Evolutionary conservation across 148 eudicot species (phyloP).

Genomic region (Polygonum maritimum): DNA sequence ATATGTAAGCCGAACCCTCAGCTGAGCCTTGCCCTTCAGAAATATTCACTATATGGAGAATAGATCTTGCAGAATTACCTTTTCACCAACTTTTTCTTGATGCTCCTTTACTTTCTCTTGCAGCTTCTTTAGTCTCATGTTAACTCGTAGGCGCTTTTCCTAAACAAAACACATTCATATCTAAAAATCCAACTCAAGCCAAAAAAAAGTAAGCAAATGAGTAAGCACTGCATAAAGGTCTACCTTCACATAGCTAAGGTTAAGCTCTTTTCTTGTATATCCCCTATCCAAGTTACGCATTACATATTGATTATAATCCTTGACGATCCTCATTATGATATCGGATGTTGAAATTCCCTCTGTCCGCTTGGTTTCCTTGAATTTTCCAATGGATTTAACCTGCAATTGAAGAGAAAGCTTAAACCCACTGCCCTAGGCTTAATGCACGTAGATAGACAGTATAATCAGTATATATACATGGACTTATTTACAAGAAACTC

Average conservation of each 20-base stretch:
- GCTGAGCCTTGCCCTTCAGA: background rate
- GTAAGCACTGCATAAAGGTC: background rate
- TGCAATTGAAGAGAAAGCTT: conserved; percentile 12
- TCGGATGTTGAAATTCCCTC: conserved; percentile 74
- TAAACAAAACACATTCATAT: conserved; percentile 6
- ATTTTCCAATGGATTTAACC: conserved; percentile 65
- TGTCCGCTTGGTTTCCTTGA: conserved; percentile 62
- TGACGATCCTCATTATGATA: conserved; percentile 63
- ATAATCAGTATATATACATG: background rate
- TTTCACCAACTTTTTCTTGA: conserved; percentile 71
- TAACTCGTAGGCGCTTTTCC: conserved; percentile 69
- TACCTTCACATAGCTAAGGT: conserved; percentile 72
- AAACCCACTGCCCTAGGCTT: background rate
- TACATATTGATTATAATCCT: conserved; percentile 73
- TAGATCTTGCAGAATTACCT: background rate
- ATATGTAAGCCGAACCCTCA: background rate
- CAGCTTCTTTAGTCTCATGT: conserved; percentile 52
- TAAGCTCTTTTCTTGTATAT: conserved; percentile 72
- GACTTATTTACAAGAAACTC: conserved; percentile 19
- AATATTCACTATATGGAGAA: background rate
- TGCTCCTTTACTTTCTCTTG: conserved; percentile 69
- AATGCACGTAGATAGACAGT: background rate
- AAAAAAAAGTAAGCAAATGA: background rate
- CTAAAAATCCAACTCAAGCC: background rate
- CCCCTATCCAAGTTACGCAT: conserved; percentile 79